Conservation (phyloP, 257 asterid species). For the Nicotiana noctiflora region DNA sequence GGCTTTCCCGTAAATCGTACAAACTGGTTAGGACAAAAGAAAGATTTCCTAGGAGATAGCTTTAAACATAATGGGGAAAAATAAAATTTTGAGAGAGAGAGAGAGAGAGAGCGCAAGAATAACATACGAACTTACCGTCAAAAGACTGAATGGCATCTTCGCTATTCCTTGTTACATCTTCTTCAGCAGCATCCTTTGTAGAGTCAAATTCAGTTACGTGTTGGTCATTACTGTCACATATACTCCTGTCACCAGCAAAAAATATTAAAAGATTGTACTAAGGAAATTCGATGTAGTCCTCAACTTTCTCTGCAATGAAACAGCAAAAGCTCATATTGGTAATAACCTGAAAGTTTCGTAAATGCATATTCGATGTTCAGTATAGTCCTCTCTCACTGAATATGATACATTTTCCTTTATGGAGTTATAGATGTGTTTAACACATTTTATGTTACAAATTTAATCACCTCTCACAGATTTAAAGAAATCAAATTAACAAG, state of each 20-base stretch:
- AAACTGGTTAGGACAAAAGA: background rate
- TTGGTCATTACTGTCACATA: slow-evolving; percentile 43
- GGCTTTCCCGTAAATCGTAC: background rate
- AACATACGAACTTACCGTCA: slow-evolving; percentile 37
- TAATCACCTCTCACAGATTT: background rate
- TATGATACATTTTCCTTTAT: background rate
- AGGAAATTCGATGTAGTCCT: background rate
- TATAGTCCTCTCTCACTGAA: background rate
- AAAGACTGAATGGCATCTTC: slow-evolving; percentile 36
- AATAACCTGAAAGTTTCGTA: background rate
- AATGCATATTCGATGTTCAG: background rate
- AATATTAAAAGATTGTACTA: background rate
- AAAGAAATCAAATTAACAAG: background rate
- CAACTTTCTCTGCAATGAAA: background rate
- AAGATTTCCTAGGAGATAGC: background rate
- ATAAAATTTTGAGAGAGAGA: background rate
- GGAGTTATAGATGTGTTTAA: background rate
- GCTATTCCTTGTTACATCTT: slow-evolving; percentile 38
- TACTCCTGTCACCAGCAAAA: slow-evolving; percentile 36
- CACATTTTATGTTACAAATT: background rate
- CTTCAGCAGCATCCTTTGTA: slow-evolving; percentile 54
- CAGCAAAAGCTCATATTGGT: background rate
- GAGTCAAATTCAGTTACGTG: slow-evolving; percentile 54
- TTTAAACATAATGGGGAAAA: too few relatives aligned
- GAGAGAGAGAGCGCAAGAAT: background rate